A percentile compares a stretch with the other conserved stretches of the same genome.
Evolutionary conservation across 2,329 filamentous ascomycete genomes (phyloP).

Genomic region (Myrmaecium sp.): DNA sequence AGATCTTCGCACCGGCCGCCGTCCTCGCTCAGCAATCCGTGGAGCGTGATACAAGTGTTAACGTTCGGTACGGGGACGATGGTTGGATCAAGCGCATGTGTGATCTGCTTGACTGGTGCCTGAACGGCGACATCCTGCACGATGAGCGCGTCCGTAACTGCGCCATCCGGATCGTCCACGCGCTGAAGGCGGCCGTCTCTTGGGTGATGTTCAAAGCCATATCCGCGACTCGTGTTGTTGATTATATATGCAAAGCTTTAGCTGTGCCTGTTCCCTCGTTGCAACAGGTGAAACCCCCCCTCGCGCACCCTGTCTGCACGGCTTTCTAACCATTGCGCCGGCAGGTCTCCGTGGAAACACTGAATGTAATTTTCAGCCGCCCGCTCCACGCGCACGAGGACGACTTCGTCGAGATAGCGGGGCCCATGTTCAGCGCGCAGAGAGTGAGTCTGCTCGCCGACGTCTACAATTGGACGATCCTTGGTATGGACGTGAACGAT

Average conservation of each 20-base stretch:
- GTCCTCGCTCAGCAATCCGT: slow-evolving; percentile 64
- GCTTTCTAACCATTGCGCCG: neutral
- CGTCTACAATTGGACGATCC: slow-evolving; percentile 63
- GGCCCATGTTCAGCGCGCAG: slow-evolving; percentile 58
- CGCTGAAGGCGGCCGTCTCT: slow-evolving; percentile 61
- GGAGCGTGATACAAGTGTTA: slow-evolving; percentile 48
- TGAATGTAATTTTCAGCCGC: slow-evolving; percentile 68
- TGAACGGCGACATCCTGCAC: slow-evolving; percentile 46
- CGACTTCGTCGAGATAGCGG: slow-evolving; percentile 62
- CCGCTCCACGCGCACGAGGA: slow-evolving; percentile 51
- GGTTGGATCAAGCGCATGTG: slow-evolving; percentile 76
- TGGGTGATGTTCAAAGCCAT: slow-evolving; percentile 83
- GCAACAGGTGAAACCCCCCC: slow-evolving; percentile 14
- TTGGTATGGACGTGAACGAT: slow-evolving; percentile 63
- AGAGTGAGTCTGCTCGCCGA: slow-evolving; percentile 55
- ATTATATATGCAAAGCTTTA: slow-evolving; percentile 22
- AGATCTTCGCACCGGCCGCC: slow-evolving; percentile 71
- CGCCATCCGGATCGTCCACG: slow-evolving; percentile 58
- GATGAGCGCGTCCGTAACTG: slow-evolving; percentile 52
- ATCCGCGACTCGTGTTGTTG: slow-evolving; percentile 30
- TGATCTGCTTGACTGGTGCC: slow-evolving; percentile 55
- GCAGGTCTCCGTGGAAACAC: slow-evolving; percentile 52
- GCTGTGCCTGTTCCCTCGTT: slow-evolving; percentile 18
- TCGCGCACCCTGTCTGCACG: slow-evolving; percentile 2
- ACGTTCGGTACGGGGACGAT: slow-evolving; percentile 60